Percentiles rank a stretch among this genome's conserved stretches.
These are phyloP conservation scores for Nemania diffusa DNA, from an alignment of 2,329 filamentous ascomycete genomes.

Conservation along the genomic window DNA sequence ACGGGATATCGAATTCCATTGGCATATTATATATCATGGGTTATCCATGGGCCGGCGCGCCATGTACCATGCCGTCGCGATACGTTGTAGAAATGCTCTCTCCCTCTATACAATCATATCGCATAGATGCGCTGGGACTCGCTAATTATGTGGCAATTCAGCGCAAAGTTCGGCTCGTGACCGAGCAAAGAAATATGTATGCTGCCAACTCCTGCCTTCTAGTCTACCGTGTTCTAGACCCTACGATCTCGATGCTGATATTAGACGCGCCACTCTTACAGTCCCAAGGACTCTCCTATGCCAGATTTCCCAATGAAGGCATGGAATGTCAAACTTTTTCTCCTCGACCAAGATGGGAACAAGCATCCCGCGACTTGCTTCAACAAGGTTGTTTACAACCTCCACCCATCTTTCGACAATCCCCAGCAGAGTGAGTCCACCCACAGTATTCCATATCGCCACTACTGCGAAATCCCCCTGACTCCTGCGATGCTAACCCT, in stretches of 20 bases:
- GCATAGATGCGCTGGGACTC: slow-evolving; percentile 6
- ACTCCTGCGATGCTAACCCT: slow-evolving; percentile 31
- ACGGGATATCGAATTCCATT: background rate
- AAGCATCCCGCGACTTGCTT: slow-evolving; percentile 86
- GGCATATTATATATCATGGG: background rate
- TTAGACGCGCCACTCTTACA: slow-evolving; percentile 50
- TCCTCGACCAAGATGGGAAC: slow-evolving; percentile 87
- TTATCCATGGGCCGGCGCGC: background rate
- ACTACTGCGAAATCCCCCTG: background rate
- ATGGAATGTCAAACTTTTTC: slow-evolving; percentile 88
- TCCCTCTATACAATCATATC: background rate
- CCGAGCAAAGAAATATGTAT: slow-evolving; percentile 89
- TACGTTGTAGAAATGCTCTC: background rate
- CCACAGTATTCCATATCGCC: background rate
- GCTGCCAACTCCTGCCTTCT: slow-evolving; percentile 44
- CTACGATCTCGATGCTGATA: slow-evolving; percentile 36
- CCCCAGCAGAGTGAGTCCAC: slow-evolving; percentile 79
- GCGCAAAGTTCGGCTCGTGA: slow-evolving; percentile 91
- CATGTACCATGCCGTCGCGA: background rate
- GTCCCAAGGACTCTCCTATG: slow-evolving; percentile 81
- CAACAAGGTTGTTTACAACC: slow-evolving; percentile 90
- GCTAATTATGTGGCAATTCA: slow-evolving; percentile 61
- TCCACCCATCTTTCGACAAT: slow-evolving; percentile 93
- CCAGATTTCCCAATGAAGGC: slow-evolving; percentile 91
- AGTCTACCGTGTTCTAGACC: background rate